phyloP scores from a whole-genome alignment of 768 basidiomycete genomes.

The Dentipellis sp. region DNA sequence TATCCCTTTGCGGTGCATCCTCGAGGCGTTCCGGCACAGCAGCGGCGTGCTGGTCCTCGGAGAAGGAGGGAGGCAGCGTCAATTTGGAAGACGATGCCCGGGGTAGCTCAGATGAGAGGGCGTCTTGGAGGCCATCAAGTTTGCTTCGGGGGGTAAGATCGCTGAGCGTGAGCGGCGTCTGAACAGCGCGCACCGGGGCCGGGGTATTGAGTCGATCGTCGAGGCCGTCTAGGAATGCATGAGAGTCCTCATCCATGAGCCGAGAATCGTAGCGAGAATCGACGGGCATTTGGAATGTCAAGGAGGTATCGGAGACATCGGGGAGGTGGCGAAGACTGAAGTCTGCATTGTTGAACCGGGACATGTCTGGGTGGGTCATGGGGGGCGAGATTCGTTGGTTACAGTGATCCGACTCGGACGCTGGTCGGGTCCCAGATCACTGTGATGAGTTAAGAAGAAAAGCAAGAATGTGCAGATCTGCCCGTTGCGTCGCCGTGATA shows the following conservation, averaged over 20 bases:
- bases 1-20: not conserved
- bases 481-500: no score
- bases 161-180: not conserved
- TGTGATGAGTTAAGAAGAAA: no score
- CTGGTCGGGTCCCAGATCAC: no score
- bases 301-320: not conserved
- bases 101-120: not conserved
- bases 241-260: slow-evolving; percentile 1
- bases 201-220: slow-evolving; percentile 1
- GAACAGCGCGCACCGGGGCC: not conserved
- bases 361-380: not conserved
- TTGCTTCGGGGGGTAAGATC: not conserved
- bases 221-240: not conserved
- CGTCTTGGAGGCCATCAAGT: not conserved
- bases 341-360: not conserved
- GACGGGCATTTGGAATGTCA: slow-evolving; percentile 2
- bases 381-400: not conserved
- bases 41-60: no score
- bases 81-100: no score
- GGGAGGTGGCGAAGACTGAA: slow-evolving; percentile 1
- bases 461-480: no score
- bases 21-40: no score
- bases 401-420: no score
- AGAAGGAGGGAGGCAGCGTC: no score
- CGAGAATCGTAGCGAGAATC: not conserved